These are phyloP conservation scores for Podospora australis DNA, from an alignment of 495 filamentous ascomycete genomes.

Conservation along the genomic window DNA sequence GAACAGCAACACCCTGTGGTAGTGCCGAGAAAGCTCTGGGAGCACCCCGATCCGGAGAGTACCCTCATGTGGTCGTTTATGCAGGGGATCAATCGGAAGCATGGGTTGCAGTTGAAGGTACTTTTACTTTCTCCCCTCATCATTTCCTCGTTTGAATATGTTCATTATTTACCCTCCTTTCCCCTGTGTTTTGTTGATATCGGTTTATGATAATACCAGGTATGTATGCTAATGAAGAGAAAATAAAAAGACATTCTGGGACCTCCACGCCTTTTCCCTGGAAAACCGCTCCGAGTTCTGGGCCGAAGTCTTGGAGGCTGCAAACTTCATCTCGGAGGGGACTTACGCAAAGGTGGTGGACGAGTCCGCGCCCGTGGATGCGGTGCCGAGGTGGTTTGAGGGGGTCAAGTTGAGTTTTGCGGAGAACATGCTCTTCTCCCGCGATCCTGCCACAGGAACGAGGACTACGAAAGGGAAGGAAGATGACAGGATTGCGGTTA, in stretches of 20 bases:
- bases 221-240: neutral
- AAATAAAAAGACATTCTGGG: conserved; percentile 48
- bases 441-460: conserved; percentile 17
- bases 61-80: conserved; percentile 49
- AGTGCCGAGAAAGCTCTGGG: conserved; percentile 34
- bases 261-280: conserved; percentile 60
- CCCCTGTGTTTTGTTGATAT: neutral
- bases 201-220: neutral
- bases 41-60: conserved; percentile 47
- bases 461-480: conserved; percentile 53
- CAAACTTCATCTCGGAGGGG: conserved; percentile 56
- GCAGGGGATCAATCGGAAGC: conserved; percentile 40
- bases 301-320: conserved; percentile 52
- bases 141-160: neutral
- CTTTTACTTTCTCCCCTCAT: neutral
- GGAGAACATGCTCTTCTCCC: conserved; percentile 56
- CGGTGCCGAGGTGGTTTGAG: conserved; percentile 62
- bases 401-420: conserved; percentile 57
- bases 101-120: conserved; percentile 40
- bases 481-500: conserved; percentile 59
- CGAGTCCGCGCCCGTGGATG: conserved; percentile 59
- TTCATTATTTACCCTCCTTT: no score
- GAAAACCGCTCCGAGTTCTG: conserved; percentile 59
- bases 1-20: no score
- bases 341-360: conserved; percentile 56